Conservation (phyloP, 768 basidiomycete species). For the Coprinopsis sp. region DNA sequence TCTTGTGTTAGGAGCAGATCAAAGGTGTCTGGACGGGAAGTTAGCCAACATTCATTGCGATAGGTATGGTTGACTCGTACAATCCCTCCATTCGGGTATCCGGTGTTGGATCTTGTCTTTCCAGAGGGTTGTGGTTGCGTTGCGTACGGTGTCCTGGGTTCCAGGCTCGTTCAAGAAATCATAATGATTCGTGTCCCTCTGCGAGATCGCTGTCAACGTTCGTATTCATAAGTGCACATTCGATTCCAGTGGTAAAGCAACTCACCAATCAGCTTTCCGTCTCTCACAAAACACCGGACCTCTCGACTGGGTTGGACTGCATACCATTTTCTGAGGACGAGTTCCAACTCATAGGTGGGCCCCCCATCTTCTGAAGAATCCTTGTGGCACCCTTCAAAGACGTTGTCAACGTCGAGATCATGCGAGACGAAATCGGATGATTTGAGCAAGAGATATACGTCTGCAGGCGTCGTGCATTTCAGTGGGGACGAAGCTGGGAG, state of each 20-base stretch:
- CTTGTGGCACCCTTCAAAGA: constrained; percentile 62
- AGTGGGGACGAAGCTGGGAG: constrained; percentile 79
- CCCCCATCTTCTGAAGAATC: neutral
- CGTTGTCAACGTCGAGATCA: constrained; percentile 54
- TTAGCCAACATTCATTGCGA: neutral
- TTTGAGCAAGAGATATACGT: constrained; percentile 89
- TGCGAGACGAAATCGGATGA: constrained; percentile 88
- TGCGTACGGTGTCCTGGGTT: constrained; percentile 49
- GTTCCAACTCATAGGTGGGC: constrained; percentile 60
- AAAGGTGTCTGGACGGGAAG: constrained; percentile 57
- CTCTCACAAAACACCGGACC: constrained; percentile 84
- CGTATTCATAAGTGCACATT: neutral
- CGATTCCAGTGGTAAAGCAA: neutral
- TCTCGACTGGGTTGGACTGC: constrained; percentile 80
- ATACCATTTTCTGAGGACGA: constrained; percentile 90
- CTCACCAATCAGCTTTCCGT: constrained; percentile 68
- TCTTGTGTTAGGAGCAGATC: constrained; percentile 86
- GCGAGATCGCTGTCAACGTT: constrained; percentile 73
- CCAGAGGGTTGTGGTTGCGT: constrained; percentile 61
- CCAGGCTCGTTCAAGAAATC: constrained; percentile 69
- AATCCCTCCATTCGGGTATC: constrained; percentile 58
- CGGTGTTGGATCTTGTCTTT: constrained; percentile 53
- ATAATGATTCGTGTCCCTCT: constrained; percentile 87
- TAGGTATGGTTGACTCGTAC: constrained; percentile 39
- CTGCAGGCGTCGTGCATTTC: constrained; percentile 82